Percentiles rank a stretch among this genome's conserved stretches.
These are phyloP conservation scores for Phaffomyces antillensis DNA, from an alignment of 805 yeast species.

Conservation along the genomic window DNA sequence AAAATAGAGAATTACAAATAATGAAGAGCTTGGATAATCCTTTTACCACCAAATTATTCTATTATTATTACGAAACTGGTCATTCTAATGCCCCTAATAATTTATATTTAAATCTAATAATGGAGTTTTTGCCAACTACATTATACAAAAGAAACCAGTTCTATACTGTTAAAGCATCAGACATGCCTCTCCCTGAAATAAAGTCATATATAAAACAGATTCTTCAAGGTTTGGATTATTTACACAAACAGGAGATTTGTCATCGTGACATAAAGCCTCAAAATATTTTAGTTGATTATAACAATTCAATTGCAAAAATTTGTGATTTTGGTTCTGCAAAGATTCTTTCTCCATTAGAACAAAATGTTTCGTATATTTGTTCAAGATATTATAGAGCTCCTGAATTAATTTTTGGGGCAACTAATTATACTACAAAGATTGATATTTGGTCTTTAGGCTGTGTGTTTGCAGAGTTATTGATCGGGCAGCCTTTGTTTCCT, in stretches of 20 bases:
- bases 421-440: slow-evolving; percentile 92
- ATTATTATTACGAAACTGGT: slow-evolving; percentile 79
- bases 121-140: slow-evolving; percentile 95
- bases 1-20: slow-evolving; percentile 90
- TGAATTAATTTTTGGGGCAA: slow-evolving; percentile 94
- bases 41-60: slow-evolving; percentile 80
- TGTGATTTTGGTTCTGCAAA: slow-evolving; percentile 98
- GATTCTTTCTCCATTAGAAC: slow-evolving; percentile 80
- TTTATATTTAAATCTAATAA: slow-evolving; percentile 78
- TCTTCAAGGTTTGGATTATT: slow-evolving; percentile 69
- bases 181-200: slow-evolving; percentile 87
- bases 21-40: slow-evolving; percentile 86
- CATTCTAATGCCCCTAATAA: slow-evolving; percentile 38
- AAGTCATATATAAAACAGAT: slow-evolving; percentile 78
- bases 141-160: slow-evolving; percentile 85
- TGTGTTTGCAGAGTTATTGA: slow-evolving; percentile 92
- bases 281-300: slow-evolving; percentile 80
- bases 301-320: slow-evolving; percentile 74
- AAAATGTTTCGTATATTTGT: slow-evolving; percentile 94
- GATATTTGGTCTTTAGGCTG: slow-evolving; percentile 98
- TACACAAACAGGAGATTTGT: slow-evolving; percentile 74
- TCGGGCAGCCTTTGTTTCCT: slow-evolving; percentile 96
- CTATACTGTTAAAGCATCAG: slow-evolving; percentile 62
- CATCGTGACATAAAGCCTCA: slow-evolving; percentile 94
- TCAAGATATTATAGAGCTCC: slow-evolving; percentile 97